phyloP scores from a whole-genome alignment of 768 basidiomycete species.

The Trametes meyenii region DNA sequence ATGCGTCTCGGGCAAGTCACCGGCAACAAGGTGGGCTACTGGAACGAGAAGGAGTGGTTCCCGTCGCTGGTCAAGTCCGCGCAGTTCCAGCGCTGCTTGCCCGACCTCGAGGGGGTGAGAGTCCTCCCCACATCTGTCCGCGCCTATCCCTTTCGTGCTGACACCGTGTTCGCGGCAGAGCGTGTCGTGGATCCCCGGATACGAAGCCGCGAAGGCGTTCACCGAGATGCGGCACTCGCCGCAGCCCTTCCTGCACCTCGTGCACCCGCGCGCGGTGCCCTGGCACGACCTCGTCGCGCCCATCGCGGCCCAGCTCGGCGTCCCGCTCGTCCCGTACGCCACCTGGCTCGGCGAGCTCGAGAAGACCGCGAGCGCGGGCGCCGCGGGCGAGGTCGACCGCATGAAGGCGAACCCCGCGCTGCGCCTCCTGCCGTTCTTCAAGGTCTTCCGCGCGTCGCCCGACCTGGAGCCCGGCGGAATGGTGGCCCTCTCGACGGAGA shows the following conservation, averaged over 20 bases:
- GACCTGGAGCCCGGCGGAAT: conserved; percentile 9
- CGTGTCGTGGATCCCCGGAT: conserved; percentile 47
- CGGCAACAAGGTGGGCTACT: conserved; percentile 40
- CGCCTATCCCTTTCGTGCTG: background rate
- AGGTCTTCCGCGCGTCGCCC: background rate
- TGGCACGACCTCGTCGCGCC: conserved; percentile 29
- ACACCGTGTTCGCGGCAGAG: conserved; percentile 28
- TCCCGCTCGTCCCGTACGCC: conserved; percentile 29
- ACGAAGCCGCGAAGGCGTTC: conserved; percentile 40
- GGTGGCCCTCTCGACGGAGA: conserved; percentile 21
- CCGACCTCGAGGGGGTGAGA: conserved; percentile 8
- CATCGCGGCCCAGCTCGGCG: conserved; percentile 16
- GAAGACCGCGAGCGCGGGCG: conserved; percentile 11
- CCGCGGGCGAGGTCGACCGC: conserved; percentile 16
- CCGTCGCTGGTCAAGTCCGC: conserved; percentile 38
- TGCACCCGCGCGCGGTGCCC: conserved; percentile 41
- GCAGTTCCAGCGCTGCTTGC: conserved; percentile 4
- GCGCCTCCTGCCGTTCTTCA: conserved; percentile 28
- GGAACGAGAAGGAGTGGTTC: conserved; percentile 44
- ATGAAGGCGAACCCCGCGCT: conserved; percentile 27
- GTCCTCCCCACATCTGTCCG: background rate
- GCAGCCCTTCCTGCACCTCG: conserved; percentile 37
- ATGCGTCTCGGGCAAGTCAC: conserved; percentile 44
- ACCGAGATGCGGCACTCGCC: conserved; percentile 32
- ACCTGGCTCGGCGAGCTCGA: conserved; percentile 29